Percentiles rank a stretch among this genome's conserved stretches.
phyloP scores from a whole-genome alignment of 192 early-diverging fungal genomes.

The Gigaspora rosea region DNA sequence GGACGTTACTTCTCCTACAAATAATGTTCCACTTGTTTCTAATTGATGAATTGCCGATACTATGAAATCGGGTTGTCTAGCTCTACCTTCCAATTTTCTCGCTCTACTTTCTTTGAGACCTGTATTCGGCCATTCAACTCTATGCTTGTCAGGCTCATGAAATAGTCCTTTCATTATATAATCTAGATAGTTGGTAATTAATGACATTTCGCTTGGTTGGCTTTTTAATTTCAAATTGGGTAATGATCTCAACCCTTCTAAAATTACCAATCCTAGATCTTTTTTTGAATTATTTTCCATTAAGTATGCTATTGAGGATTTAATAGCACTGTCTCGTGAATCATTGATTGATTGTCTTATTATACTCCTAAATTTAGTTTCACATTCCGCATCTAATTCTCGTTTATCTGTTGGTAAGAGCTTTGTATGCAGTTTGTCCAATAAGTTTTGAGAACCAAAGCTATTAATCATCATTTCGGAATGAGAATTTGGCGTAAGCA shows the following conservation, averaged over 20 bases:
- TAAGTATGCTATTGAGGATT: slow-evolving; percentile 7
- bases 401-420: slow-evolving; percentile 4
- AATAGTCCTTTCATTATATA: slow-evolving; percentile 14
- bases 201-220: neutral
- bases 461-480: neutral
- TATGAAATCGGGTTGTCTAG: slow-evolving; percentile 23
- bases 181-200: slow-evolving; percentile 18
- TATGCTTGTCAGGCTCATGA: slow-evolving; percentile 9
- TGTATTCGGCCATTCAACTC: slow-evolving; percentile 20
- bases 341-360: slow-evolving; percentile 12
- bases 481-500: slow-evolving; percentile 13
- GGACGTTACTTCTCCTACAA: slow-evolving; percentile 10
- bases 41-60: slow-evolving; percentile 2
- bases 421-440: slow-evolving; percentile 4
- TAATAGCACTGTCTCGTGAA: slow-evolving; percentile 5
- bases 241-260: neutral
- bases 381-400: neutral
- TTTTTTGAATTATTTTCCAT: slow-evolving; percentile 6
- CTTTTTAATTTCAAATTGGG: neutral
- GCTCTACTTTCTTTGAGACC: neutral
- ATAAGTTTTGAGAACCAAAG: slow-evolving; percentile 4
- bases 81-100: neutral
- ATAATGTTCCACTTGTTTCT: slow-evolving; percentile 11
- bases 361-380: slow-evolving; percentile 3
- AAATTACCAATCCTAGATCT: slow-evolving; percentile 8